phyloP scores from a whole-genome alignment of 768 basidiomycete genomes.

The Lactarius trivialis region DNA sequence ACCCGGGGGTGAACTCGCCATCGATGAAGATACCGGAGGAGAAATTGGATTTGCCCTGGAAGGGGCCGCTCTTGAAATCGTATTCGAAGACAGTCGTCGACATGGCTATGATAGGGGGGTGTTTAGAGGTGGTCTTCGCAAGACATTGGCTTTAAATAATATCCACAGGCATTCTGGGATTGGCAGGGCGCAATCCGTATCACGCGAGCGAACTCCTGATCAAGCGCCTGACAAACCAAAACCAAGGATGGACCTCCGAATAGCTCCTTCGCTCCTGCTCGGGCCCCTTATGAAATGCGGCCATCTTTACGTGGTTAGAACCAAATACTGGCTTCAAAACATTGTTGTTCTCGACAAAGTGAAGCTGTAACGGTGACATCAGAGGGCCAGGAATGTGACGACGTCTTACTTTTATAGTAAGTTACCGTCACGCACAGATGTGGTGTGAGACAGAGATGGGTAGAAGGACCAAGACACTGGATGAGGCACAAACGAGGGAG shows the following conservation, averaged over 20 bases:
- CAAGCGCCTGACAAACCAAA: too few species aligned
- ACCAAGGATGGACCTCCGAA: not conserved
- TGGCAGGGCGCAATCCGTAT: not conserved
- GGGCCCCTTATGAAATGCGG: not conserved
- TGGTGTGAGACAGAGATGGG: too few species aligned
- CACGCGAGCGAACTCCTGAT: slow-evolving; percentile 2
- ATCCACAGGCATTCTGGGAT: not conserved
- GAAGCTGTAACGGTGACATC: too few species aligned
- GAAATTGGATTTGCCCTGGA: slow-evolving; percentile 52
- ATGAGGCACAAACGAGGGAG: not conserved
- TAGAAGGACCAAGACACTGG: not conserved
- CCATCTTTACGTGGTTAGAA: too few species aligned
- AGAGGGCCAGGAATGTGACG: too few species aligned
- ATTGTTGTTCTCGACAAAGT: too few species aligned
- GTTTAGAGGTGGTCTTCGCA: not conserved
- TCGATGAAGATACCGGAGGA: slow-evolving; percentile 68
- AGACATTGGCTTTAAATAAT: not conserved
- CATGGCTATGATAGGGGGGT: slow-evolving; percentile 30
- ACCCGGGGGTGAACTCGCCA: slow-evolving; percentile 57
- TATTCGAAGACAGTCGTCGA: slow-evolving; percentile 38
- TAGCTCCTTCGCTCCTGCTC: not conserved
- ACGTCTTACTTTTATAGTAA: too few species aligned
- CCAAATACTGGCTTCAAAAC: too few species aligned
- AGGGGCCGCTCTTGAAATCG: slow-evolving; percentile 47
- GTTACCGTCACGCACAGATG: too few species aligned